Base-by-base conservation (phyloP, 805 yeast genomes). In the Metschnikowia corniflorae region DNA sequence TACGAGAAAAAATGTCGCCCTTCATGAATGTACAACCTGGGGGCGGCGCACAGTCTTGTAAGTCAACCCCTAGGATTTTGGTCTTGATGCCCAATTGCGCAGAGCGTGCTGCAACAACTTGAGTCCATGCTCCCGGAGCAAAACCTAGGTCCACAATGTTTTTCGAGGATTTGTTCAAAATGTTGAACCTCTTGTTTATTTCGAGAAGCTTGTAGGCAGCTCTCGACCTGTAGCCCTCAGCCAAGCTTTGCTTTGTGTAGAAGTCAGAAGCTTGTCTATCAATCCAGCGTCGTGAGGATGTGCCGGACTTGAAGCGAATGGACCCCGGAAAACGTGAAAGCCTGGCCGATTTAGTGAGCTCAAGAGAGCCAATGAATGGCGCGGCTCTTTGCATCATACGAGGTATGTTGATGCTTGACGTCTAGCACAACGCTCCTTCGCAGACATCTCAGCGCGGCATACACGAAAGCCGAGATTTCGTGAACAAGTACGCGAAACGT, bases 161-260 rank as follows among this genome's bases (percentile, higher is more conserved):
- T 46, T 63, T 70, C 0, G 77, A 69, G 2, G 69, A 69, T 26
- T 61, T 58, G 31, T 43, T 55, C 56, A 91, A 80, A 2, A 93
- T 42, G 21, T 67, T 58, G 60, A 69, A 84, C 49, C 74, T 78
- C 12, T 77, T 66, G 55, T 89, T 79, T 8, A 93, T 70, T 53
- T 91, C 94, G 16, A 79, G 57, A 22, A 93, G 65, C 54, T 93
- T 93, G 63, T 78, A 91, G 0, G 97, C 97, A 0, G 98, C 98
- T 29, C 98, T 61, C 2, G 97, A 87, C 49, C 80, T 71, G 49
- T 75, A 75, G 33, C 83, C 74, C 29, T 72, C 69, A 4, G 63
- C 61, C 47, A 73, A 77, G 3, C 97, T 91, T 46, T 80, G 80
- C 37, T 73, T 67, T 3, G 88, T 72, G 58, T 69, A 87, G 17